Percentiles rank a stretch among this genome's conserved stretches.
phyloP scores from a whole-genome alignment of 306 rosid species.

The Benincasa hispida region DNA sequence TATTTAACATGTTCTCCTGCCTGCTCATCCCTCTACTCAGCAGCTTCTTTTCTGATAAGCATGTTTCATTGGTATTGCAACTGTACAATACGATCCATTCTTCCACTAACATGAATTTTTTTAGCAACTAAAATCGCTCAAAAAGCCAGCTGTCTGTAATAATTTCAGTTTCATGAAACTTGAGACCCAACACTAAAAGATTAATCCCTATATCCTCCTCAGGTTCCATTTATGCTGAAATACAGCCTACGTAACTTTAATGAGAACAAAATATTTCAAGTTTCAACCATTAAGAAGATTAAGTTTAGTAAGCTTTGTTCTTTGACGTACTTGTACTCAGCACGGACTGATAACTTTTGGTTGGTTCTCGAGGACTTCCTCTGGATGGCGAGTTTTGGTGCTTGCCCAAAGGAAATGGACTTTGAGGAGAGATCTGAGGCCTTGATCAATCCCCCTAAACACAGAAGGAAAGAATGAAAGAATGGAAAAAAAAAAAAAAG shows the following conservation, averaged over 20 bases:
- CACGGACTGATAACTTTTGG: slow-evolving; percentile 36
- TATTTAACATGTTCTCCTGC: neutral
- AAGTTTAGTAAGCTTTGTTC: neutral
- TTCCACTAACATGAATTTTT: neutral
- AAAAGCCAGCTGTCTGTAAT: neutral
- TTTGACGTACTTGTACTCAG: slow-evolving; percentile 46
- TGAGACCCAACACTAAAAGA: neutral
- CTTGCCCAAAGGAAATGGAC: slow-evolving; percentile 22
- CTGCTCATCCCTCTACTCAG: neutral
- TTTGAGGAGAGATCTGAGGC: slow-evolving; percentile 36
- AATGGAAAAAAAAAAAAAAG: neutral
- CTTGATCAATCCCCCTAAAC: slow-evolving; percentile 43
- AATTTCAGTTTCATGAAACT: neutral
- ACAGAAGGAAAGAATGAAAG: neutral
- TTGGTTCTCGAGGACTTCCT: slow-evolving; percentile 31
- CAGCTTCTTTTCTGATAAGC: neutral
- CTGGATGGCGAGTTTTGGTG: slow-evolving; percentile 36
- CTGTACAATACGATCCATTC: neutral
- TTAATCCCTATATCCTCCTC: neutral
- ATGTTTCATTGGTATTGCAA: neutral
- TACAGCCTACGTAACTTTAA: neutral
- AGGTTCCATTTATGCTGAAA: neutral
- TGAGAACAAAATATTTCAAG: neutral
- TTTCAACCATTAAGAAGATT: neutral
- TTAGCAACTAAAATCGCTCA: neutral